Evolutionary conservation across 2,329 filamentous ascomycete genomes (phyloP), one percentile per base, ranked within the genome.

Genomic region (Phoma sp.): DNA sequence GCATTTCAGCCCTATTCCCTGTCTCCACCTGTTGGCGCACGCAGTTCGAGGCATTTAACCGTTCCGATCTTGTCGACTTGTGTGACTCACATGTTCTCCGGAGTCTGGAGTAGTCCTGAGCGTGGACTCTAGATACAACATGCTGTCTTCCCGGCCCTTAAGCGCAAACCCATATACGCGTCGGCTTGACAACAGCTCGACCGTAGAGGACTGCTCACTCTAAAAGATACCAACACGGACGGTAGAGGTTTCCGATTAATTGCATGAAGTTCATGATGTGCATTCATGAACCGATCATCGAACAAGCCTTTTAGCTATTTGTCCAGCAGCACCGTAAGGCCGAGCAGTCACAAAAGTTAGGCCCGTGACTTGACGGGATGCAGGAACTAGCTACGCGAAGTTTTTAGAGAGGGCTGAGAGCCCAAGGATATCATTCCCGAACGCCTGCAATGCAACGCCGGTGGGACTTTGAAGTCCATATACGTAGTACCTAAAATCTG

Each of bases 381-480:
- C 27, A 29, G 27, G 9, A 9, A 29, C 27, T 29, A 6, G 27
- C 27, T 7, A 9, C 27, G 33, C n/a, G 7, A 29, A 25, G 2
- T 45, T 11, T 18, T 45, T 13, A 22, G 25, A 44, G 24, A 38
- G 24, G 32, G 45, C 39, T 33, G 13, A 14, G 42, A 32, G 42
- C 47, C 47, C 13, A 33, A 50, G 46, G 41, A 55, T 55, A 47
- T 50, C 46, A 30, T 50, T 50, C 13, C 42, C 35, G 22, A 56
- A 56, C 53, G 47, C 53, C 53, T 41, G 11, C 53, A 56, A 56
- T 56, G 53, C 53, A 56, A 52, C 47, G 43, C 53, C 47, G 37
- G 37, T 43, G 25, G 23, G 38, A 33, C 7, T 10, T n/a, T 9
- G 9, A 29, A 27, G 36, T 41, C 25, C 27, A 22, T 44, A 27